These are phyloP conservation scores for Phanerodontia chrysosporium DNA, from an alignment of 768 basidiomycete genomes.

Conservation along the genomic window DNA sequence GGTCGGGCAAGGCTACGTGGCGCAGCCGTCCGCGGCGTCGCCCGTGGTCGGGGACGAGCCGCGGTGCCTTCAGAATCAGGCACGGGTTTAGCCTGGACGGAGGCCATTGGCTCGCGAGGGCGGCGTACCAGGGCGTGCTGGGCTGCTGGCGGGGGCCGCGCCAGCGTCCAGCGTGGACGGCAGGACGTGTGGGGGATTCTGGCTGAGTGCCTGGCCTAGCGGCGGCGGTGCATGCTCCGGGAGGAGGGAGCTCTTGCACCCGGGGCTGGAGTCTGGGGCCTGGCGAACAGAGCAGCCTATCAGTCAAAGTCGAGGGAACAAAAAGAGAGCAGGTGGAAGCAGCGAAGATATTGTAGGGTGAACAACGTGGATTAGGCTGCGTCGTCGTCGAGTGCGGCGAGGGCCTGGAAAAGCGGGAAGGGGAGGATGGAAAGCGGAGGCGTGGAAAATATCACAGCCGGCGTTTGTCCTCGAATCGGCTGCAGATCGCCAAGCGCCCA, in stretches of 20 bases:
- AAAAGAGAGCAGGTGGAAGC: background rate
- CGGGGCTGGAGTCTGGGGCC: too few relatives aligned
- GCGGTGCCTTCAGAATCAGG: background rate
- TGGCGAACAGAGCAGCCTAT: background rate
- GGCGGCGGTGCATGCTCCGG: too few relatives aligned
- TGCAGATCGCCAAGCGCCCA: background rate
- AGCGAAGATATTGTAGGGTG: background rate
- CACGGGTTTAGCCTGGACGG: background rate
- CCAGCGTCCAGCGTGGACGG: too few relatives aligned
- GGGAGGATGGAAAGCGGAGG: background rate
- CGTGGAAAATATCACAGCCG: background rate
- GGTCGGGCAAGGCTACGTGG: background rate
- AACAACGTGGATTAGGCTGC: background rate
- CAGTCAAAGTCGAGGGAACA: background rate
- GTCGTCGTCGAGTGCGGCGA: background rate
- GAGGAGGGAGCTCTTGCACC: too few relatives aligned
- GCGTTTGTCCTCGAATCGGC: conserved; percentile 2
- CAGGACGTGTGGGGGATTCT: too few relatives aligned
- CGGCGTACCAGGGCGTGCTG: too few relatives aligned
- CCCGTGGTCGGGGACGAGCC: background rate
- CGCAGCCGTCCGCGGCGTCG: too few relatives aligned
- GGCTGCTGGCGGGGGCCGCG: too few relatives aligned
- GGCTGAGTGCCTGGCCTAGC: too few relatives aligned
- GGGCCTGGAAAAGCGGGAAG: background rate
- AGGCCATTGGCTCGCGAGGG: too few relatives aligned